A percentile compares a stretch with the other conserved stretches of the same genome.
Conservation (phyloP, 1,284 basidiomycete species). For the Naganishia cerealis region DNA sequence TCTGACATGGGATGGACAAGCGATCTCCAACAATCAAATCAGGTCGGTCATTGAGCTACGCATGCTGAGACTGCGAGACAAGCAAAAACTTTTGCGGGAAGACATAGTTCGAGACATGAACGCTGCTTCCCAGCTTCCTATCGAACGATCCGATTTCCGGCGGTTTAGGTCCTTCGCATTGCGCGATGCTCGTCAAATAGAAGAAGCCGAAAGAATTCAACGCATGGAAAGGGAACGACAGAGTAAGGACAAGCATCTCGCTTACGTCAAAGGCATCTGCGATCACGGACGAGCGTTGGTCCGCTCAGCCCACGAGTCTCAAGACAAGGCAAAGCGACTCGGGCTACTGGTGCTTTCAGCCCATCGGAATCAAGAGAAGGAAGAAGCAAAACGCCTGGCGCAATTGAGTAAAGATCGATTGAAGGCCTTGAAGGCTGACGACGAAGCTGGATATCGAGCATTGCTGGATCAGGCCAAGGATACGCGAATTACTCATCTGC, state of each 20-base stretch:
- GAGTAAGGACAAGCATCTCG: constrained; percentile 94
- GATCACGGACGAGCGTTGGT: constrained; percentile 76
- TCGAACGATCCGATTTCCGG: constrained; percentile 89
- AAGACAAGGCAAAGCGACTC: constrained; percentile 52
- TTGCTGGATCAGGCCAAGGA: constrained; percentile 99
- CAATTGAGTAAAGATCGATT: constrained; percentile 96
- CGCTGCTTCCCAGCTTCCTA: constrained; percentile 84
- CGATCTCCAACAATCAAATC: constrained; percentile 69
- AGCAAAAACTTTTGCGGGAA: constrained; percentile 82
- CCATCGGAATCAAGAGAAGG: constrained; percentile 59
- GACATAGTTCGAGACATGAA: constrained; percentile 82
- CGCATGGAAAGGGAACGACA: constrained; percentile 86
- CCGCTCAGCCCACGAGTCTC: constrained; percentile 56
- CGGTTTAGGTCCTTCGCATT: constrained; percentile 82
- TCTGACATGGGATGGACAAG: constrained; percentile 59
- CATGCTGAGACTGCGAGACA: constrained; percentile 82
- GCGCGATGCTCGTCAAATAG: constrained; percentile 85
- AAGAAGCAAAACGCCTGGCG: constrained; percentile 72
- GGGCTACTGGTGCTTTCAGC: constrained; percentile 56
- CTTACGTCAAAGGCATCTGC: constrained; percentile 86
- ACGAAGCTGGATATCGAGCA: constrained; percentile 99
- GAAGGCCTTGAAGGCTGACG: constrained; percentile 94
- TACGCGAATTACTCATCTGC: constrained; percentile 94
- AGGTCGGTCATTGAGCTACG: constrained; percentile 93
- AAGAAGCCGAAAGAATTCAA: constrained; percentile 87